Percentiles rank a stretch among this genome's conserved stretches.
These are phyloP conservation scores for Hymenochaete sp. DNA, from an alignment of 1,284 basidiomycete species.

Conservation along the genomic window DNA sequence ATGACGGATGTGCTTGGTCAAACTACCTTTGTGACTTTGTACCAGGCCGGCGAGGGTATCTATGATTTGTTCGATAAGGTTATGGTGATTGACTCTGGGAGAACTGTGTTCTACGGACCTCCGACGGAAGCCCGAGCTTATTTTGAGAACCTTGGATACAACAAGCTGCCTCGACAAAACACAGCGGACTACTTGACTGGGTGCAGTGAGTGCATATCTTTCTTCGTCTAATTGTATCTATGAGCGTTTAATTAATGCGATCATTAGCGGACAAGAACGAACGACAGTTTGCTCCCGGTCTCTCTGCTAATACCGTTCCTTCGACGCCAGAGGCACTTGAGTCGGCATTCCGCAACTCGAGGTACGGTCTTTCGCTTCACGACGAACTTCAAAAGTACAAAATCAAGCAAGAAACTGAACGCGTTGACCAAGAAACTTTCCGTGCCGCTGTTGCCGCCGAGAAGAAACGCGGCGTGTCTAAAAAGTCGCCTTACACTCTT, in stretches of 20 bases:
- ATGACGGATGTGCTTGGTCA: slow-evolving; percentile 72
- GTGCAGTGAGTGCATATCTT: slow-evolving; percentile 35
- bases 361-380: slow-evolving; percentile 40
- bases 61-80: slow-evolving; percentile 79
- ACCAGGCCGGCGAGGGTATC: slow-evolving; percentile 75
- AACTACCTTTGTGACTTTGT: slow-evolving; percentile 74
- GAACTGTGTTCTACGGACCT: slow-evolving; percentile 77
- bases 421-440: slow-evolving; percentile 67
- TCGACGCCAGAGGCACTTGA: slow-evolving; percentile 68
- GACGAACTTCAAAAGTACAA: slow-evolving; percentile 58
- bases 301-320: slow-evolving; percentile 57
- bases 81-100: slow-evolving; percentile 72
- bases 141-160: slow-evolving; percentile 74
- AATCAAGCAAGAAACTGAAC: slow-evolving; percentile 50
- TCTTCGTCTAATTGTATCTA: background rate
- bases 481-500: slow-evolving; percentile 83
- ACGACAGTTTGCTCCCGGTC: slow-evolving; percentile 72
- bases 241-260: slow-evolving; percentile 19
- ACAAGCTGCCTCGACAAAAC: slow-evolving; percentile 64
- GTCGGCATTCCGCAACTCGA: slow-evolving; percentile 53
- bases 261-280: slow-evolving; percentile 84
- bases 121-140: slow-evolving; percentile 65
- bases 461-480: slow-evolving; percentile 77
- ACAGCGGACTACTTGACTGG: slow-evolving; percentile 73
- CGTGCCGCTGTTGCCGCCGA: slow-evolving; percentile 66